phyloP scores from a whole-genome alignment of 345 rosid genomes.

The Dovyalis caffra region DNA sequence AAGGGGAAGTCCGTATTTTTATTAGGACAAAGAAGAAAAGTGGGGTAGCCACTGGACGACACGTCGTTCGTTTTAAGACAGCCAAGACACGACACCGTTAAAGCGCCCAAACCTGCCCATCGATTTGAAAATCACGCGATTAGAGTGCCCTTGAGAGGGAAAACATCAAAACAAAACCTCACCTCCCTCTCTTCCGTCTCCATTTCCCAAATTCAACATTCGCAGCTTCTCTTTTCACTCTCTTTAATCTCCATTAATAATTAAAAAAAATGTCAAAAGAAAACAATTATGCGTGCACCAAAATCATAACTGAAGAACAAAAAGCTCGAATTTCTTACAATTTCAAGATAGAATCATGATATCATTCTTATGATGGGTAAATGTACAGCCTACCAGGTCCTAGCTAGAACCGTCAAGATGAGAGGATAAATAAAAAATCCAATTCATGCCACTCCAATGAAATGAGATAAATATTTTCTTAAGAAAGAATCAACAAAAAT shows the following conservation, averaged over 20 bases:
- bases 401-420: neutral
- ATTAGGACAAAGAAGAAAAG: too few species aligned
- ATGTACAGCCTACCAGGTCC: neutral
- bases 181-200: neutral
- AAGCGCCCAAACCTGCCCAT: neutral
- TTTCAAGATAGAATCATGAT: conserved; percentile 27
- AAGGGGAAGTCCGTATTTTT: neutral
- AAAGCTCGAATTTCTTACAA: conserved; percentile 54
- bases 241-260: neutral
- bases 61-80: too few species aligned
- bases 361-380: too few species aligned
- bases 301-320: conserved; percentile 27
- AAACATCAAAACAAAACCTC: too few species aligned
- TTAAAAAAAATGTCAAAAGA: conserved; percentile 12
- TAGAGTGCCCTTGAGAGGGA: too few species aligned
- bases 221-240: neutral
- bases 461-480: too few species aligned
- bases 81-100: too few species aligned
- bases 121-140: neutral
- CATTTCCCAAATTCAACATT: too few species aligned
- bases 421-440: too few species aligned
- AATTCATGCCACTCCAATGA: too few species aligned
- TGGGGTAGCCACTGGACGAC: too few species aligned
- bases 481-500: too few species aligned
- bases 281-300: conserved; percentile 8